A percentile compares a stretch with the other conserved stretches of the same genome.
These are phyloP conservation scores for Penicillium canescens DNA, from an alignment of 495 filamentous ascomycete genomes.

Conservation along the genomic window DNA sequence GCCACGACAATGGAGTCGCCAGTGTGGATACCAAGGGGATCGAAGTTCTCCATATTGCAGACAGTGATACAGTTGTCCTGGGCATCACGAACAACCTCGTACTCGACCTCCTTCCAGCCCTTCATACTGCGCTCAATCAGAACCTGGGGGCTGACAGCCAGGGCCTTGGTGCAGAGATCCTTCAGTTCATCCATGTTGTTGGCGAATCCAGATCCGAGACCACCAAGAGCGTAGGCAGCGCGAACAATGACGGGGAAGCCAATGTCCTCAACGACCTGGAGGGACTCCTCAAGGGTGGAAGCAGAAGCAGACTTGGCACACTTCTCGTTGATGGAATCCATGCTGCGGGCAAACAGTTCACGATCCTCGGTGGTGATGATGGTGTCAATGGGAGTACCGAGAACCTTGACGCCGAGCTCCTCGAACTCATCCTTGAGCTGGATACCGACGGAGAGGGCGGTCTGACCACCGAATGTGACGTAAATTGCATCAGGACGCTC, in stretches of 20 bases:
- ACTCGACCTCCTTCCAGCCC: constrained; percentile 99
- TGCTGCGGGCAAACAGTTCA: constrained; percentile 93
- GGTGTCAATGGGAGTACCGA: constrained; percentile 95
- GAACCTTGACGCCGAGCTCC: constrained; percentile 82
- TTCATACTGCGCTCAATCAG: constrained; percentile 98
- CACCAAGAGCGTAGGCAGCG: constrained; percentile 93
- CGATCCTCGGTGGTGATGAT: constrained; percentile 98
- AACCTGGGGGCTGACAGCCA: constrained; percentile 93
- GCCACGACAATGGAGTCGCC: constrained; percentile 99
- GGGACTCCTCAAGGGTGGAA: constrained; percentile 79
- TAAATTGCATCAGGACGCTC: constrained; percentile 97
- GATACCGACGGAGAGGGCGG: constrained; percentile 91
- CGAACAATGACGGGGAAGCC: constrained; percentile 96
- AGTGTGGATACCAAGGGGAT: constrained; percentile 96
- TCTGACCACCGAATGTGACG: constrained; percentile 96
- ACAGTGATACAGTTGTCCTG: constrained; percentile 99
- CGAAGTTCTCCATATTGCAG: constrained; percentile 99
- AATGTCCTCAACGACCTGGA: constrained; percentile 81
- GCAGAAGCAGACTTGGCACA: constrained; percentile 97
- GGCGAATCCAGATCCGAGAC: constrained; percentile 93
- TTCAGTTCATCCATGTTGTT: constrained; percentile 83
- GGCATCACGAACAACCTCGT: constrained; percentile 95
- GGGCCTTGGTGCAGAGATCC: constrained; percentile 91
- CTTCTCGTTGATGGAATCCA: constrained; percentile 98
- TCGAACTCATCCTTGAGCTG: constrained; percentile 96